A percentile compares a stretch with the other conserved stretches of the same genome.
phyloP scores from a whole-genome alignment of 148 eudicot genomes.

The Rhododendron henanense region DNA sequence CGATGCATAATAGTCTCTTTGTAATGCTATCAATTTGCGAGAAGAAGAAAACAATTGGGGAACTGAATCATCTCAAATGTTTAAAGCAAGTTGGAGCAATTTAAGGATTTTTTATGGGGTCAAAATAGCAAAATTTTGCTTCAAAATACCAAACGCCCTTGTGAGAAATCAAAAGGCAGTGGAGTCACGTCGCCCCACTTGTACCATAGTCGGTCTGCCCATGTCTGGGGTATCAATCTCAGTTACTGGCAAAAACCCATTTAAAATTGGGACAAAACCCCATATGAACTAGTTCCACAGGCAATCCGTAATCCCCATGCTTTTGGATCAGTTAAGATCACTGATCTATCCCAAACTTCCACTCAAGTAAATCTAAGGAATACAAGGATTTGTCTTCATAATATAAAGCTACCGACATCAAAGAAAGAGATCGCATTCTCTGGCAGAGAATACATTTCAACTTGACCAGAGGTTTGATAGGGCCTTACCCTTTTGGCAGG shows the following conservation, averaged over 20 bases:
- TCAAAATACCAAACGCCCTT: too few species aligned
- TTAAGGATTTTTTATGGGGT: too few species aligned
- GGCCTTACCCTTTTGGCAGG: conserved; percentile 21
- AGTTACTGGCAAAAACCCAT: background rate
- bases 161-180: too few species aligned
- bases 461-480: conserved; percentile 17
- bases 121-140: too few species aligned
- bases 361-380: background rate
- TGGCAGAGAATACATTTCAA: background rate
- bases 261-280: background rate
- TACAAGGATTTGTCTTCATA: background rate
- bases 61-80: background rate
- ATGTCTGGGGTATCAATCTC: background rate
- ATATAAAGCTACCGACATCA: background rate
- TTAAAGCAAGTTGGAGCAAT: background rate
- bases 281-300: background rate
- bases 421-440: background rate
- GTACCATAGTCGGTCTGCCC: too few species aligned
- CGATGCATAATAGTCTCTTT: background rate
- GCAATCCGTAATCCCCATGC: background rate
- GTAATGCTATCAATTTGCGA: background rate
- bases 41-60: background rate
- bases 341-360: background rate
- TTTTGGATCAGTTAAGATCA: background rate
- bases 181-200: too few species aligned